A percentile compares a stretch with the other conserved stretches of the same genome.
Conservation (phyloP, 2,329 filamentous ascomycete genomes). For the Lecanicillium sp. region DNA sequence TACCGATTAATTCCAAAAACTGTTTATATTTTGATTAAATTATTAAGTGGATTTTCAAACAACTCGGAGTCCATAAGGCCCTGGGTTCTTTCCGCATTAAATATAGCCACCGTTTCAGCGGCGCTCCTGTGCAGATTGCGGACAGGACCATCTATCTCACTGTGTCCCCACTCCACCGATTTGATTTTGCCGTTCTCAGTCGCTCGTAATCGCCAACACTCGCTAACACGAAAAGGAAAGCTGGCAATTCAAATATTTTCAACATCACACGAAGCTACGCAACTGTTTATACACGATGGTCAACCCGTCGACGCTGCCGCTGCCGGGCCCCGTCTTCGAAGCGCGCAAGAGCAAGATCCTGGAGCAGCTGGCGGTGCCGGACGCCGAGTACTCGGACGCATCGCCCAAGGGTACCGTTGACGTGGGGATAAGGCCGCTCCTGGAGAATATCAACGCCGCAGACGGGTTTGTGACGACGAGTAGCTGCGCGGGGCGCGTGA, state of each 20-base stretch:
- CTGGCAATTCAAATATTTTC: background rate
- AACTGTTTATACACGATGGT: background rate
- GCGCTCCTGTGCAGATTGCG: too few species aligned
- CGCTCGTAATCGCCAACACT: too few species aligned
- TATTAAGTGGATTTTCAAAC: too few species aligned
- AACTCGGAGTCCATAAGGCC: too few species aligned
- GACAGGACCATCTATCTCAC: too few species aligned
- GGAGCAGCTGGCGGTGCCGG: slow-evolving; percentile 60
- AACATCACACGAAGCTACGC: background rate
- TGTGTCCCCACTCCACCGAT: too few species aligned
- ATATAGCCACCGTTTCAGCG: too few species aligned
- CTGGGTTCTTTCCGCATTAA: too few species aligned
- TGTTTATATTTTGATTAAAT: too few species aligned
- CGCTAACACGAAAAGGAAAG: background rate
- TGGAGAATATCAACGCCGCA: slow-evolving; percentile 68
- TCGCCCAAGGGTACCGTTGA: slow-evolving; percentile 89
- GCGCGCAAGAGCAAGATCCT: slow-evolving; percentile 69
- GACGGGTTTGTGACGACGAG: slow-evolving; percentile 83
- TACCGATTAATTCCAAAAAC: too few species aligned
- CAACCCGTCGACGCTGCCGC: slow-evolving; percentile 18
- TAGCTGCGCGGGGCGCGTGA: slow-evolving; percentile 83
- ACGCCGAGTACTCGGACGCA: slow-evolving; percentile 68
- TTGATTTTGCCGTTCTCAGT: too few species aligned
- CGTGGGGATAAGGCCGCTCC: slow-evolving; percentile 67
- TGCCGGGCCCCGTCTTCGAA: slow-evolving; percentile 39